Conservation (phyloP, 1,139 yeast species). For the Scheffersomyces illinoinensis region DNA sequence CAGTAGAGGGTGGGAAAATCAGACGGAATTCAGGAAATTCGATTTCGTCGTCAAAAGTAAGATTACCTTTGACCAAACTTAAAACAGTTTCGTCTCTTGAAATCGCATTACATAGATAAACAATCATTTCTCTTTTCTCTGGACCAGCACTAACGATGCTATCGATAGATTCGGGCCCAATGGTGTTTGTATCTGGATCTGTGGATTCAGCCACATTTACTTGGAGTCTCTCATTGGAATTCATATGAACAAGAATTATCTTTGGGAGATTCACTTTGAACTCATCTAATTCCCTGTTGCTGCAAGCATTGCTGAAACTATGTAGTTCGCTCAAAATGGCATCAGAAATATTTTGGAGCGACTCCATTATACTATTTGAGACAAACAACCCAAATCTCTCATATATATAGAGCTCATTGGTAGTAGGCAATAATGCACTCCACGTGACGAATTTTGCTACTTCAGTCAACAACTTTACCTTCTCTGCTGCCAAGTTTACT, state of each 20-base stretch:
- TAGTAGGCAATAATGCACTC: slow-evolving; percentile 25
- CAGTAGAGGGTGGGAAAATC: slow-evolving; percentile 15
- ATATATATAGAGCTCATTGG: slow-evolving; percentile 19
- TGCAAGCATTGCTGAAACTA: slow-evolving; percentile 18
- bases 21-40: slow-evolving; percentile 5
- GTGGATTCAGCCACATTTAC: neutral
- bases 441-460: slow-evolving; percentile 40
- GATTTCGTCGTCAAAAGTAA: neutral
- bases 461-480: slow-evolving; percentile 35
- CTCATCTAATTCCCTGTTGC: slow-evolving; percentile 12
- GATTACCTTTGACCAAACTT: neutral
- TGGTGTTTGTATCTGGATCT: neutral
- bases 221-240: neutral
- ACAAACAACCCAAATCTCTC: slow-evolving; percentile 23
- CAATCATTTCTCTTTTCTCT: slow-evolving; percentile 11
- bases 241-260: slow-evolving; percentile 8
- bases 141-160: neutral
- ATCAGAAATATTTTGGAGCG: slow-evolving; percentile 14
- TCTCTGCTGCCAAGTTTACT: slow-evolving; percentile 42
- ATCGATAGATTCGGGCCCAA: neutral
- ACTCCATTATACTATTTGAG: slow-evolving; percentile 4
- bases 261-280: slow-evolving; percentile 19
- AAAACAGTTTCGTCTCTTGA: slow-evolving; percentile 7
- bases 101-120: slow-evolving; percentile 20
- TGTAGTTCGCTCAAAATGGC: slow-evolving; percentile 25